phyloP scores from a whole-genome alignment of 257 asterid genomes.

The Primulina huaijiensis region DNA sequence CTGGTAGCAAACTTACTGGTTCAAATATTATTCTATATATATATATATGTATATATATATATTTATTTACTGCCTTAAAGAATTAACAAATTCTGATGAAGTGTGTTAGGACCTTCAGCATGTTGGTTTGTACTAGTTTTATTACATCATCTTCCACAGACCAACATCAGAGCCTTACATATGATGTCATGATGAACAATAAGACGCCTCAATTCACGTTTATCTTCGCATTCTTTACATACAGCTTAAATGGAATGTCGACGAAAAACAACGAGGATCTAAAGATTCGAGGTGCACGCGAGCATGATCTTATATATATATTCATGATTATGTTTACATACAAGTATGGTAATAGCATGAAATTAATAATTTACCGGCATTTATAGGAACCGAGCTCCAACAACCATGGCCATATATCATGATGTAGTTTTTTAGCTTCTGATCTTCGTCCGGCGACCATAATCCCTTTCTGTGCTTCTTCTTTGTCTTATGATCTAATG shows the following conservation, averaged over 20 bases:
- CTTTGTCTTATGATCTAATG: slow-evolving; percentile 35
- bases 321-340: neutral
- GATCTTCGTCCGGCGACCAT: slow-evolving; percentile 92
- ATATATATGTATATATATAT: too few species aligned
- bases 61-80: neutral
- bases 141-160: neutral
- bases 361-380: slow-evolving; percentile 56
- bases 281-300: neutral
- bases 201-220: neutral
- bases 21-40: slow-evolving; percentile 7
- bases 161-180: slow-evolving; percentile 3
- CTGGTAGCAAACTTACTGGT: slow-evolving; percentile 18
- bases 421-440: slow-evolving; percentile 64
- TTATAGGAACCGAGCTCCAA: slow-evolving; percentile 82
- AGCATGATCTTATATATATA: neutral
- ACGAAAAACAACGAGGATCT: neutral
- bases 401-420: slow-evolving; percentile 59
- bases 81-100: slow-evolving; percentile 10
- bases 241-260: neutral
- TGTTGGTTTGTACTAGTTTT: slow-evolving; percentile 5
- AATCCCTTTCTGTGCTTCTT: slow-evolving; percentile 72
- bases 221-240: too few species aligned
- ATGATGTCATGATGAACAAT: neutral
- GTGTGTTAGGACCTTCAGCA: slow-evolving; percentile 4
- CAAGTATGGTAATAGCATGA: neutral